Evolutionary conservation across 2,329 filamentous ascomycete genomes (phyloP).

Genomic region (Botrytis cinerea): DNA sequence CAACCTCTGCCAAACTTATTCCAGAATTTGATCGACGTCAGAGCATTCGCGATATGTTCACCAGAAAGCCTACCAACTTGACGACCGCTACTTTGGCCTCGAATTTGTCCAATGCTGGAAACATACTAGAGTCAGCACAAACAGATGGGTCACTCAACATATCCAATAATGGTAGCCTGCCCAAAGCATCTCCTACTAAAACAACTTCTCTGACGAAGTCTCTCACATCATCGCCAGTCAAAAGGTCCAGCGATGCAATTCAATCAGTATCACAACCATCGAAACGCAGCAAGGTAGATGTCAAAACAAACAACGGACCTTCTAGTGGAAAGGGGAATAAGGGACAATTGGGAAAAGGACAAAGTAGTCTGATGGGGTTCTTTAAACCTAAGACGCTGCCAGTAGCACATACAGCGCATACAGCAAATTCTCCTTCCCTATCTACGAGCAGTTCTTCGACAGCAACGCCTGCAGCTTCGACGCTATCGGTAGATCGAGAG

Average conservation of each 20-base stretch:
- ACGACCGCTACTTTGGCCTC: background rate
- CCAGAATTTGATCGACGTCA: slow-evolving; percentile 83
- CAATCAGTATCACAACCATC: slow-evolving; percentile 34
- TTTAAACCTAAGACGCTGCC: slow-evolving; percentile 63
- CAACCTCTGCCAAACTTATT: slow-evolving; percentile 78
- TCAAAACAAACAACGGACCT: slow-evolving; percentile 29
- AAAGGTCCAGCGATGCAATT: slow-evolving; percentile 28
- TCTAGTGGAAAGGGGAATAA: slow-evolving; percentile 39
- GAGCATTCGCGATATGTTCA: slow-evolving; percentile 93
- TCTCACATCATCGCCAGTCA: slow-evolving; percentile 16
- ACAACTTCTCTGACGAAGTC: background rate
- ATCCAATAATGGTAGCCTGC: background rate
- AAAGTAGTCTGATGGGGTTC: slow-evolving; percentile 66
- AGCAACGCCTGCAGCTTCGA: background rate
- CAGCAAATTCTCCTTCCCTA: background rate
- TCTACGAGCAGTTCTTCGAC: background rate
- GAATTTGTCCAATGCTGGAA: background rate
- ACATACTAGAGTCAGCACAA: background rate
- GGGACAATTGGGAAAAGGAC: slow-evolving; percentile 50
- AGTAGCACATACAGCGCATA: too few relatives aligned
- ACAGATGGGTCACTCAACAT: background rate
- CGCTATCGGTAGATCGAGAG: background rate
- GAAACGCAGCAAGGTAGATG: slow-evolving; percentile 55
- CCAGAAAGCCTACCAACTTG: slow-evolving; percentile 48
- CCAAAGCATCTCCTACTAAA: background rate